Evolutionary conservation across 805 yeast genomes (phyloP).

Genomic region (Ogataea angusta): DNA sequence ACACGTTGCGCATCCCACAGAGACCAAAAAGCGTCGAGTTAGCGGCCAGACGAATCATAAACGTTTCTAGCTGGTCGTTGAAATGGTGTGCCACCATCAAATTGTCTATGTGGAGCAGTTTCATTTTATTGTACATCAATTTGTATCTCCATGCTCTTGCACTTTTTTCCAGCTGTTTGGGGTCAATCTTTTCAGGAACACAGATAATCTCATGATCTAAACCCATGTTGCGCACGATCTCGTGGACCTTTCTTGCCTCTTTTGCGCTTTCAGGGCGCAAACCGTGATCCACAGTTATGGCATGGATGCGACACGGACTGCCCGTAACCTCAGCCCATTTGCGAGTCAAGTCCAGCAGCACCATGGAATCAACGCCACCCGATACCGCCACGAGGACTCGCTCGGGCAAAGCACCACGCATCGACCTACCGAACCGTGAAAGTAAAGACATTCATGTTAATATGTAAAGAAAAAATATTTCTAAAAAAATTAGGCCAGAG

Average conservation of each 20-base stretch:
- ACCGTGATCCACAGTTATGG: conserved; percentile 66
- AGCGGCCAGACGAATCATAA: conserved; percentile 47
- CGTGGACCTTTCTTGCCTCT: conserved; percentile 46
- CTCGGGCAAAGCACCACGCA: not conserved
- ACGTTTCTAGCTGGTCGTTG: conserved; percentile 74
- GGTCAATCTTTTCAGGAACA: conserved; percentile 16
- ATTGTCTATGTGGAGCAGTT: conserved; percentile 28
- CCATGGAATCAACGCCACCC: conserved; percentile 84
- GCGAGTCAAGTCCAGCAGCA: conserved; percentile 50
- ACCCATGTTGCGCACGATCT: conserved; percentile 18
- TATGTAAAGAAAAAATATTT: conserved; percentile 6
- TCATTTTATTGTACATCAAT: conserved; percentile 42
- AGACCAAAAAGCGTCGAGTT: conserved; percentile 56
- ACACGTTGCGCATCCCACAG: conserved; percentile 42
- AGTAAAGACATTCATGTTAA: conserved; percentile 4
- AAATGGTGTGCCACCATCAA: conserved; percentile 63
- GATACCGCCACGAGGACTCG: conserved; percentile 51
- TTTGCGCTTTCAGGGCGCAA: conserved; percentile 44
- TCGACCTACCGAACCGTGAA: not conserved
- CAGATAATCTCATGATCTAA: conserved; percentile 27
- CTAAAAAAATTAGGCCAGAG: conserved; percentile 43
- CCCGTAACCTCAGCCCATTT: conserved; percentile 22
- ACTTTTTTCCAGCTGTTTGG: conserved; percentile 41
- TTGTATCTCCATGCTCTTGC: conserved; percentile 57
- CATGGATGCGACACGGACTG: conserved; percentile 34